A percentile compares a stretch with the other conserved stretches of the same genome.
phyloP scores from a whole-genome alignment of 1,139 yeast species.

The Meyerozyma elateridarum region DNA sequence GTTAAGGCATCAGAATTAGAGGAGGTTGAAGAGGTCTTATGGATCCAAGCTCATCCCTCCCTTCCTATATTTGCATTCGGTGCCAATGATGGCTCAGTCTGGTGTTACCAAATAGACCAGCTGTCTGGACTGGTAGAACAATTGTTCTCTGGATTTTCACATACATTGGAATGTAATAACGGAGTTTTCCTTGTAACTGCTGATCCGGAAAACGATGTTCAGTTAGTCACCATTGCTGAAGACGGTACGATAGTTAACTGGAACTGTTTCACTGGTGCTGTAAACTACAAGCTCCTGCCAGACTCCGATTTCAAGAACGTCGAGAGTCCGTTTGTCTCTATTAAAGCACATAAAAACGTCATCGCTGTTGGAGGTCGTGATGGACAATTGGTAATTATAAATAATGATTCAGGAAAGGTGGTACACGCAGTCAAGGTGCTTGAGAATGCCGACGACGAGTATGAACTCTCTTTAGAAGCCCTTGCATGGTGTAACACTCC shows the following conservation, averaged over 20 bases:
- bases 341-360: constrained; percentile 44
- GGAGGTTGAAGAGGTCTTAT: constrained; percentile 75
- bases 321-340: constrained; percentile 84
- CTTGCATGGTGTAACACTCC: constrained; percentile 71
- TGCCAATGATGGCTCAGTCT: constrained; percentile 86
- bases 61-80: constrained; percentile 84
- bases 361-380: constrained; percentile 81
- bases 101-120: constrained; percentile 79
- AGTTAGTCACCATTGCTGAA: constrained; percentile 75
- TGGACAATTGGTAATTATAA: constrained; percentile 75
- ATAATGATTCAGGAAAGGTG: constrained; percentile 66
- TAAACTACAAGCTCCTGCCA: constrained; percentile 60
- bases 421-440: constrained; percentile 62
- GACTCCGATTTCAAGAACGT: constrained; percentile 61
- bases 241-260: constrained; percentile 85
- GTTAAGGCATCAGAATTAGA: constrained; percentile 62
- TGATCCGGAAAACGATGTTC: constrained; percentile 55
- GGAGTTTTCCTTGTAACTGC: constrained; percentile 69
- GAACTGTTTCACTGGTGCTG: constrained; percentile 79
- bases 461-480: constrained; percentile 82
- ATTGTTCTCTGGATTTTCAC: constrained; percentile 77
- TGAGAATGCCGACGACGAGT: constrained; percentile 57
- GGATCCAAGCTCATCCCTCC: constrained; percentile 77
- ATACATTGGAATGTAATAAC: constrained; percentile 70
- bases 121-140: constrained; percentile 52